Evolutionary conservation across 2,329 filamentous ascomycete species (phyloP), one percentile per base, ranked within the genome.

Genomic region (Orbilia oligospora): DNA sequence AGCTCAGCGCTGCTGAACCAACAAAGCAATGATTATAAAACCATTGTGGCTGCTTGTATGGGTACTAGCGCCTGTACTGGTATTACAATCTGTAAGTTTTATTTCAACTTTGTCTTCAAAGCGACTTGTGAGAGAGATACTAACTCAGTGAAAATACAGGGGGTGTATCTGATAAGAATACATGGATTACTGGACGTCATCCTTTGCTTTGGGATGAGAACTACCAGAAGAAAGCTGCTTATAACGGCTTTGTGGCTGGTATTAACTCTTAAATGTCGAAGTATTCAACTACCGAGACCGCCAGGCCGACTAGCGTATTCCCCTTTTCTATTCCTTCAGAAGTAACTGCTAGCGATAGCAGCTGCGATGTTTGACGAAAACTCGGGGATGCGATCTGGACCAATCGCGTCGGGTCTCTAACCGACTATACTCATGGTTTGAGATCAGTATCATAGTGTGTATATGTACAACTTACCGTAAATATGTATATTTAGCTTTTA

Each of bases 61-160:
- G 84, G 86, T 20, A 85, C 90, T 56, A 78, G 85, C 4, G 88
- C 89, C 83, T 92, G 90, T 82, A 87, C 91, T 1, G 90, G 90
- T 63, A 88, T 92, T 75, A 92, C 90, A 0, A 88, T 90, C 44
- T 92, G 85, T 76, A 70, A 51, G 72, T 65, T 22, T 18, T 27
- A 8, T 27, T 16, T 49, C 1, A 1, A 4, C 16, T 10, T 36
- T n/a, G 16, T 66, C 9, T 30, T 38, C 3, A 14, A 30, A 30
- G 6, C n/a, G 6, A 30, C 6, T 6, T 10, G 14, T 38, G 22
- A 14, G 30, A 51, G 16, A 16, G n/a, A 3, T 44, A 86, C 85
- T 81, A 81, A 86, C 5, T 30, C 6, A 30, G 85, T 85, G 16
- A 1, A 18, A 16, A 6, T 12, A 85, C 83, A 86, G 66, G 86